phyloP scores from a whole-genome alignment of 257 asterid species.

The Solanum commersonii region DNA sequence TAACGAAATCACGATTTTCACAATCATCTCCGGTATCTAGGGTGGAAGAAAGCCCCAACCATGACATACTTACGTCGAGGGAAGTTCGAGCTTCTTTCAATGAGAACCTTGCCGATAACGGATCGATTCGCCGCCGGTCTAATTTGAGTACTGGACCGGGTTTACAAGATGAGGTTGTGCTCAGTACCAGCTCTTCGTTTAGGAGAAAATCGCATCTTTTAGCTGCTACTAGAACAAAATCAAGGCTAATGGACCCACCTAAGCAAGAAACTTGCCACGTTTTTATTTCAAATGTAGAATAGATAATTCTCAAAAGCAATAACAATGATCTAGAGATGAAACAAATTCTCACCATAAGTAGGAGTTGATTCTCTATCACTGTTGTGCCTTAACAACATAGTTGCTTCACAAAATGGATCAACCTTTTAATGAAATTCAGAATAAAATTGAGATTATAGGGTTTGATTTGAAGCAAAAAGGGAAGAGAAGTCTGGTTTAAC shows the following conservation, averaged over 20 bases:
- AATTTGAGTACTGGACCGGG: conserved; percentile 12
- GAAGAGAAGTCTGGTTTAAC: no score
- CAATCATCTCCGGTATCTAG: conserved; percentile 31
- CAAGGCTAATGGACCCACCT: conserved; percentile 58
- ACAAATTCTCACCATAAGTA: no score
- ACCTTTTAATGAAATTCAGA: no score
- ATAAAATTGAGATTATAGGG: no score
- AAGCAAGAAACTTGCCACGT: no score
- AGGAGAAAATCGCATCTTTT: conserved; percentile 39
- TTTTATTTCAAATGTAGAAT: no score
- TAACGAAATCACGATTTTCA: conserved; percentile 23
- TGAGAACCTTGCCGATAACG: conserved; percentile 10
- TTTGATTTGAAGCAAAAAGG: no score
- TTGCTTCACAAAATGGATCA: no score
- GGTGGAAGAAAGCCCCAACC: conserved; percentile 39
- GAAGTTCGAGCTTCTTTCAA: conserved; percentile 44
- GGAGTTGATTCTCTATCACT: no score
- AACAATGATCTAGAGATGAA: no score
- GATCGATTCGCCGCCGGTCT: conserved; percentile 39
- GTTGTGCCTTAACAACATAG: no score
- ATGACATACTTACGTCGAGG: conserved; percentile 21
- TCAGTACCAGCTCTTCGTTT: conserved; percentile 43
- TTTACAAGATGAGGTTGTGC: conserved; percentile 41
- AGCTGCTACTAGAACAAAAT: conserved; percentile 30
- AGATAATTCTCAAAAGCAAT: no score